Base-by-base conservation (phyloP, 352 stramenopile genomes). In the Blastocystis sp. region DNA sequence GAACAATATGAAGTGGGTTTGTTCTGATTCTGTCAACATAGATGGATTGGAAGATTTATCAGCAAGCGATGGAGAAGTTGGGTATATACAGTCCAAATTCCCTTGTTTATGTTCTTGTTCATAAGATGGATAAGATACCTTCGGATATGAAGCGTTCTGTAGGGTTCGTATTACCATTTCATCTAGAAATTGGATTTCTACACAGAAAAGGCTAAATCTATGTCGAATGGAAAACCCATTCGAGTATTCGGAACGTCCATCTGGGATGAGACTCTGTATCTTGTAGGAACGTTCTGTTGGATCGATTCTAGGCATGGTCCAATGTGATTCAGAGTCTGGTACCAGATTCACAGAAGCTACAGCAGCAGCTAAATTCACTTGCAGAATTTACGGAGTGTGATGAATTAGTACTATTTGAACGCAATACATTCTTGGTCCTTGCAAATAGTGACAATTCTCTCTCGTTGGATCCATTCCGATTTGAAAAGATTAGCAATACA, bases 401-500 rank as follows among this genome's bases (percentile, higher is more conserved):
- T 77, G 94, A 97, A 86, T 92, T 98, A 42, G 96, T 99, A 54
- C 91, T 99, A 19, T 99, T 98, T 90, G 96, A 99, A 90, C 92
- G 93, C 65, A 95, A 95, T 0, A 99, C 96, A 3, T 99, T 99
- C 90, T 92, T 99, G 24, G 96, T 99, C 21, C 98, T 99, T 89
- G 95, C 93, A 42, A 95, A 98, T 89, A 94, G 95, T 4, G 95
- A 93, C 29, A 91, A 94, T 75, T 92, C 80, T 32, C 88, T 89
- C 29, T 94, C 98, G 88, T 94, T 95, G 89, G 95, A 98, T 89
- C 95, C 96, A 54, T 95, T 98, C 89, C 94, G 96, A 24, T 98
- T 98, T 89, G 96, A 99, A 91, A 98, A 98, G 89, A 98, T 99
- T 88, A 97, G 93, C 89, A 99, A 99, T 89, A 99, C 98, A 90